phyloP scores from a whole-genome alignment of 768 basidiomycete species.

The Termitomyces sp. region DNA sequence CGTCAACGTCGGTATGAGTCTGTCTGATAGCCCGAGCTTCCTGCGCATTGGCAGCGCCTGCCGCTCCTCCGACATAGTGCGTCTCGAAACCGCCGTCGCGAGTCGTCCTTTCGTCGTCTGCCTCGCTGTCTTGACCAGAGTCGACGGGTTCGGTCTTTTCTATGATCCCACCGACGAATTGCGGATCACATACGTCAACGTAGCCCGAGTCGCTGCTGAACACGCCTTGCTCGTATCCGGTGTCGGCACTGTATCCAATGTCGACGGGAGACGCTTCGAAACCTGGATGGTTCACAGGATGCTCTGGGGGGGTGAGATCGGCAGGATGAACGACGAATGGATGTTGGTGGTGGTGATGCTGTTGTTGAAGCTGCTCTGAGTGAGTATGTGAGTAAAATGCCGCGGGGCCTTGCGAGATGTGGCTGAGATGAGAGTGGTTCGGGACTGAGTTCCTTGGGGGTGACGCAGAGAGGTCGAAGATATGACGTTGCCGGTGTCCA shows the following conservation, averaged over 20 bases:
- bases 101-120: conserved; percentile 3
- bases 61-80: not conserved
- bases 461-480: conserved; percentile 15
- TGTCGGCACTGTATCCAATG: conserved; percentile 7
- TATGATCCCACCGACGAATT: conserved; percentile 4
- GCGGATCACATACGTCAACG: conserved; percentile 15
- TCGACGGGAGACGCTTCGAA: conserved; percentile 9
- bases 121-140: conserved; percentile 1
- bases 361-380: not conserved
- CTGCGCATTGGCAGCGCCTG: conserved; percentile 3
- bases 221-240: conserved; percentile 7
- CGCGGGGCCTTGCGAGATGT: not conserved
- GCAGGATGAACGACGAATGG: conserved; percentile 8
- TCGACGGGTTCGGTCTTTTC: conserved; percentile 5
- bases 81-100: conserved; percentile 5
- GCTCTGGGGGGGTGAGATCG: conserved; percentile 8
- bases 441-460: conserved; percentile 1
- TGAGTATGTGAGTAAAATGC: conserved; percentile 12
- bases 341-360: conserved; percentile 3
- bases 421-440: conserved; percentile 3
- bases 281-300: not conserved
- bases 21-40: not conserved
- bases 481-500: conserved; percentile 11
- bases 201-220: conserved; percentile 7
- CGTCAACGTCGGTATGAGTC: conserved; percentile 11